These are phyloP conservation scores for Teunomyces cretensis DNA, from an alignment of 805 yeast genomes.

Conservation along the genomic window DNA sequence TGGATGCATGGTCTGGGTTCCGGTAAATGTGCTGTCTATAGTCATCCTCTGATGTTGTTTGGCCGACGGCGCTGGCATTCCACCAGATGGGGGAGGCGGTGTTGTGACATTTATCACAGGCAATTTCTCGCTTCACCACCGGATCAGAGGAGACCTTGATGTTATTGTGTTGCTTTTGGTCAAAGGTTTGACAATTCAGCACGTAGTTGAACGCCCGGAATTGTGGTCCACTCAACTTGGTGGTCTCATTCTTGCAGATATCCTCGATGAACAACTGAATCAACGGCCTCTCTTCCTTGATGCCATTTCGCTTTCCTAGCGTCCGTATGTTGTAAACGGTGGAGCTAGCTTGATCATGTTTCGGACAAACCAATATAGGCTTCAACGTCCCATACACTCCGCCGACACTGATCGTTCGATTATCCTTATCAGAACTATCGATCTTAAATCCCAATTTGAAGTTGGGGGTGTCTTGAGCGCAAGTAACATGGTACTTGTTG, in stretches of 20 bases:
- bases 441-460: constrained; percentile 56
- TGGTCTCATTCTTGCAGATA: constrained; percentile 13
- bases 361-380: constrained; percentile 46
- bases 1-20: background rate
- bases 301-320: constrained; percentile 26
- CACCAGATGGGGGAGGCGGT: constrained; percentile 40
- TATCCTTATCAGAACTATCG: constrained; percentile 11
- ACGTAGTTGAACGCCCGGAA: constrained; percentile 31
- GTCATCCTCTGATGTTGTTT: background rate
- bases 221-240: constrained; percentile 31
- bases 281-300: constrained; percentile 37
- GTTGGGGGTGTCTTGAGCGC: constrained; percentile 52
- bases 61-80: constrained; percentile 11
- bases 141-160: background rate
- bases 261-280: constrained; percentile 43
- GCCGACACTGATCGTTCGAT: constrained; percentile 22
- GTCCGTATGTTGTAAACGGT: constrained; percentile 26
- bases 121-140: constrained; percentile 2
- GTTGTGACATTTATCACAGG: constrained; percentile 24
- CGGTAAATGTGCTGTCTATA: background rate
- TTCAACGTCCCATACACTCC: constrained; percentile 36
- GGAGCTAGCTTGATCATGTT: constrained; percentile 27
- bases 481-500: constrained; percentile 49
- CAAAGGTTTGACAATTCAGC: constrained; percentile 17
- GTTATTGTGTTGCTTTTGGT: background rate